These are phyloP conservation scores for Fusarium sp. DNA, from an alignment of 2,329 filamentous ascomycete genomes.

Conservation along the genomic window DNA sequence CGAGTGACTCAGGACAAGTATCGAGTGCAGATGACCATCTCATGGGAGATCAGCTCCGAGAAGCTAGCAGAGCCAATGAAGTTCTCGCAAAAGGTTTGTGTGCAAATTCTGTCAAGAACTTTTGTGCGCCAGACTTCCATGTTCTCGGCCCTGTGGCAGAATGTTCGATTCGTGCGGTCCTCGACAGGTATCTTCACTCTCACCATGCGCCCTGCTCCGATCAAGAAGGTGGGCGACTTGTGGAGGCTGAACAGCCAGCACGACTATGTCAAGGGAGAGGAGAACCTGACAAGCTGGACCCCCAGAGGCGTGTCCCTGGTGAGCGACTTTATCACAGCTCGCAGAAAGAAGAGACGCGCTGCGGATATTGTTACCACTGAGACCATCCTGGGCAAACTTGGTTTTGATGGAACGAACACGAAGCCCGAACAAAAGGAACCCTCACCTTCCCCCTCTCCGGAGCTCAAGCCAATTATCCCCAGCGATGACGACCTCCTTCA, in stretches of 20 bases:
- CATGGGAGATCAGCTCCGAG: slow-evolving; percentile 87
- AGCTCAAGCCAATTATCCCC: slow-evolving; percentile 59
- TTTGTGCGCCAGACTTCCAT: slow-evolving; percentile 90
- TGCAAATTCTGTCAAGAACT: slow-evolving; percentile 85
- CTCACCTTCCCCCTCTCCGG: slow-evolving; percentile 51
- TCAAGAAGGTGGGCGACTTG: slow-evolving; percentile 90
- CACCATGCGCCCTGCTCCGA: slow-evolving; percentile 86
- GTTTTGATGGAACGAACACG: slow-evolving; percentile 57
- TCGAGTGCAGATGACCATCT: slow-evolving; percentile 86
- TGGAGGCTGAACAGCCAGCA: slow-evolving; percentile 97
- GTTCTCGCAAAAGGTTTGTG: slow-evolving; percentile 83
- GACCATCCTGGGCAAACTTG: slow-evolving; percentile 71
- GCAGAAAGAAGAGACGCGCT: slow-evolving; percentile 78
- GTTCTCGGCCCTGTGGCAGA: slow-evolving; percentile 88
- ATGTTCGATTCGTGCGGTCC: slow-evolving; percentile 86
- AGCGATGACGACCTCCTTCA: slow-evolving; percentile 69
- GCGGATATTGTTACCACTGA: slow-evolving; percentile 85
- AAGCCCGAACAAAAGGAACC: slow-evolving; percentile 51
- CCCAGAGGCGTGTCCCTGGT: slow-evolving; percentile 91
- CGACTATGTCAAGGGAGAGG: slow-evolving; percentile 96
- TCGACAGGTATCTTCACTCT: slow-evolving; percentile 89
- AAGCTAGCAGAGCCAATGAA: slow-evolving; percentile 90
- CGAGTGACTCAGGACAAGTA: slow-evolving; percentile 93
- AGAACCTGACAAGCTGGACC: slow-evolving; percentile 85
- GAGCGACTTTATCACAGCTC: slow-evolving; percentile 83